Base-by-base conservation (phyloP, 2,329 filamentous ascomycete genomes). In the Colletotrichum somersetense region DNA sequence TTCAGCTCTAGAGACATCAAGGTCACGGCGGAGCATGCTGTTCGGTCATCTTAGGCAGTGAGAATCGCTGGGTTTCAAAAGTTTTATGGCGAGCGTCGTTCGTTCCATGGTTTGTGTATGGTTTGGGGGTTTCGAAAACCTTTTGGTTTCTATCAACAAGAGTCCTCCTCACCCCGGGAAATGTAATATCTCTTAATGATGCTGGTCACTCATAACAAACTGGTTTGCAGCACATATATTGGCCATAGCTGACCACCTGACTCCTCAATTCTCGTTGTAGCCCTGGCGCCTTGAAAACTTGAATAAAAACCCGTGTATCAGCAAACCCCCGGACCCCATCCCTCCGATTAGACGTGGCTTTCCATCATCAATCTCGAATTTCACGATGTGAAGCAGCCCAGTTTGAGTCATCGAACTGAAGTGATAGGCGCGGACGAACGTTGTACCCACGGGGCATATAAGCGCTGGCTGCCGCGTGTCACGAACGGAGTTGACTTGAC, bases 1-100 rank as follows among this genome's bases (percentile, higher is more conserved):
- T 58, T 71, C 2, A 73, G 71, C 33, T 66, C 62, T 57, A 67
- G 71, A 0, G 67, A 71, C 26, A 72, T 70, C 26, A 55, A n/a
- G 33, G 55, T 35, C 5, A 62, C 11, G 33, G 70, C 53, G n/a
- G n/a, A 61, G 35, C 55, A 61, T 38, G 48, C 55, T 57, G 23
- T 72, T 12, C 61, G 55, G 33, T 55, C 14, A 6, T 30, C 18
- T 5, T 63, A 48, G 33, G 2, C 20, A 14, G 5, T 23, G 16
- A 18, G 56, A 8, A 12, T 6, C 6, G 26, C 23, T 12, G 40
- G 42, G 20, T 23, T 62, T 38, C 0, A 14, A 16, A 35, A 55
- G 10, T 0, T 20, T 20, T 20, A 18, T 42, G 20, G 12, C 20
- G 35, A 18, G 20, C 2, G 16, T 7, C 18, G 14, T 8, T 53